Conservation (phyloP, 345 rosid genomes). For the Syzygium aromaticum region DNA sequence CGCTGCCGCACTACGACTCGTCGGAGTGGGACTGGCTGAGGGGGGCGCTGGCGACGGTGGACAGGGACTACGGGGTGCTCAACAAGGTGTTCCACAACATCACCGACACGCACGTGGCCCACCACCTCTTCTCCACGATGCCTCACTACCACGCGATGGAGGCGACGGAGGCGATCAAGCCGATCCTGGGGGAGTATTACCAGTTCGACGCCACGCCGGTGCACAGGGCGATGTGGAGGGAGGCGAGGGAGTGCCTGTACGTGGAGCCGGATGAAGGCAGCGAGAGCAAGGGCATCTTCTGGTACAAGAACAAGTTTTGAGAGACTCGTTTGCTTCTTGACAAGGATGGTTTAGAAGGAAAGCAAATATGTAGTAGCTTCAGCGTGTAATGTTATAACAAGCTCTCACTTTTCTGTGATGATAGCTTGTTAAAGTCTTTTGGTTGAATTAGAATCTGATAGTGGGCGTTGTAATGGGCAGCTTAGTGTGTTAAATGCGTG, state of each 20-base stretch:
- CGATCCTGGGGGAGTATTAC: conserved; percentile 46
- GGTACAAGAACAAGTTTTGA: conserved; percentile 49
- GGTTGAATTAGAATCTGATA: neutral
- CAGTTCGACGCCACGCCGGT: conserved; percentile 36
- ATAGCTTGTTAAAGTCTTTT: neutral
- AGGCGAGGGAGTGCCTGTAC: conserved; percentile 48
- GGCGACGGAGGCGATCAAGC: conserved; percentile 52
- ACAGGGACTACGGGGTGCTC: conserved; percentile 48
- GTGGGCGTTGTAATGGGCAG: neutral
- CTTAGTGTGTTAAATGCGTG: neutral
- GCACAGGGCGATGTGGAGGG: conserved; percentile 49
- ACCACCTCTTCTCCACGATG: conserved; percentile 58
- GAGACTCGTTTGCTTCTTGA: neutral
- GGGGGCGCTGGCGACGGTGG: conserved; percentile 54
- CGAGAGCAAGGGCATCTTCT: conserved; percentile 35
- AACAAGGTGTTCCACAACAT: conserved; percentile 55
- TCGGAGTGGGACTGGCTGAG: conserved; percentile 63
- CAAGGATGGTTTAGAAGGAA: neutral
- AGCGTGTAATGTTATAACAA: neutral
- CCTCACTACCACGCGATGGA: conserved; percentile 63
- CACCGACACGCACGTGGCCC: conserved; percentile 54
- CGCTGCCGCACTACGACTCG: conserved; percentile 51
- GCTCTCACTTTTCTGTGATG: neutral
- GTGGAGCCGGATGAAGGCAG: conserved; percentile 37
- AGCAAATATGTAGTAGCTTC: neutral